phyloP scores from a whole-genome alignment of 179 eudicot genomes.

The Beta macrorhiza region DNA sequence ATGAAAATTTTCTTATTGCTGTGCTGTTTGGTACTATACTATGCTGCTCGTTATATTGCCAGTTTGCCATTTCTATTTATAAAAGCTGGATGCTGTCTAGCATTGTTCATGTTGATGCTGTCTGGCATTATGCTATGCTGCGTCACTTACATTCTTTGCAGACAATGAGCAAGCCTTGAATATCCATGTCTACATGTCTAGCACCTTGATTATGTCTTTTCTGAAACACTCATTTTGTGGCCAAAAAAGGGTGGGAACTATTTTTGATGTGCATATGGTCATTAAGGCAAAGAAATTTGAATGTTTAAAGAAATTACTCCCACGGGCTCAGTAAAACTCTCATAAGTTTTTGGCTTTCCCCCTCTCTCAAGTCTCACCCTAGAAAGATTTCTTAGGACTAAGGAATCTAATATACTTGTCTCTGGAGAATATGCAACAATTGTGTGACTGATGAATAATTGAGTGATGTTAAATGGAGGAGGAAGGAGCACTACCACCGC shows the following conservation, averaged over 20 bases:
- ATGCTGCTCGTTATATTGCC: background rate
- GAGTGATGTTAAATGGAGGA: too few species aligned
- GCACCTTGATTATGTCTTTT: background rate
- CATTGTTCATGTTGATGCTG: background rate
- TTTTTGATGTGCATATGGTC: background rate
- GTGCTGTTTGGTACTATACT: background rate
- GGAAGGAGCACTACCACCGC: too few species aligned
- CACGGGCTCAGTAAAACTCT: too few species aligned
- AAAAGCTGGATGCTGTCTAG: background rate
- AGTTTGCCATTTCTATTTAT: background rate
- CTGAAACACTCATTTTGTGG: background rate
- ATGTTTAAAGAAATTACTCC: background rate
- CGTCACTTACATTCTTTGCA: background rate
- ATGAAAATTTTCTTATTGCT: background rate
- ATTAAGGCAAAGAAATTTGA: background rate
- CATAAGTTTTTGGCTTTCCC: background rate
- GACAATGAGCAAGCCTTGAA: background rate
- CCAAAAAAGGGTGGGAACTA: background rate
- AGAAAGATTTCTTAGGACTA: too few species aligned
- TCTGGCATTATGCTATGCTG: constrained; percentile 1
- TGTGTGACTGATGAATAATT: too few species aligned
- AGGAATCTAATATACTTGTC: too few species aligned
- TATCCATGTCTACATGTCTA: constrained; percentile 7
- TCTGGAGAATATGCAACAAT: too few species aligned
- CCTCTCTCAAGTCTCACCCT: too few species aligned